A percentile compares a stretch with the other conserved stretches of the same genome.
These are phyloP conservation scores for Antitrichia curtipendula DNA, from an alignment of 225 moss, liverwort and hornwort species.

Conservation along the genomic window DNA sequence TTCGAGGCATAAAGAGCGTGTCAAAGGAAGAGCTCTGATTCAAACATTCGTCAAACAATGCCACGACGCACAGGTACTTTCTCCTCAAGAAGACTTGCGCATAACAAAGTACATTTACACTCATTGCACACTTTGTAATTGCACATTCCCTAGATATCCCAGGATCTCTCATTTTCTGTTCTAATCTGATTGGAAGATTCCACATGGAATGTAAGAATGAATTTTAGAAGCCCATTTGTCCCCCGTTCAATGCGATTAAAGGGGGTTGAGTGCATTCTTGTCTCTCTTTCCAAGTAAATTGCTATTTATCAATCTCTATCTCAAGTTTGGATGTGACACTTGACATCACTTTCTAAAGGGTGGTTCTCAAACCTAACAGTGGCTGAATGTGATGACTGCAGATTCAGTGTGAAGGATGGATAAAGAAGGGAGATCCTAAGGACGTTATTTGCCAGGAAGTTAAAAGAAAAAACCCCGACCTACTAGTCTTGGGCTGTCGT, in stretches of 20 bases:
- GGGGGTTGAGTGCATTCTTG: neutral
- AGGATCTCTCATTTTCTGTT: neutral
- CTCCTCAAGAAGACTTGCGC: neutral
- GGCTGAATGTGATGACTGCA: slow-evolving; percentile 10
- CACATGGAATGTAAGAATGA: neutral
- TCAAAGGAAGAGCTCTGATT: slow-evolving; percentile 31
- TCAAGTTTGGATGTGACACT: neutral
- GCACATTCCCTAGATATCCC: neutral
- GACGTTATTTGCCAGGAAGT: slow-evolving; percentile 57
- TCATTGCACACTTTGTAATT: neutral
- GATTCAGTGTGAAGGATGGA: slow-evolving; percentile 70
- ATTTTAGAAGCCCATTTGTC: neutral
- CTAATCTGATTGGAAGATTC: neutral
- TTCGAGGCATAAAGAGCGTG: slow-evolving; percentile 10
- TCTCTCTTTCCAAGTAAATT: neutral
- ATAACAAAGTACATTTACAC: neutral
- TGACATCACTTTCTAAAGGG: neutral
- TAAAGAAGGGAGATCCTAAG: slow-evolving; percentile 67
- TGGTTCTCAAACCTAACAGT: neutral
- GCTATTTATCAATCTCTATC: neutral
- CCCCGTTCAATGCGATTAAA: neutral
- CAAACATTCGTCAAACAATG: slow-evolving; percentile 47
- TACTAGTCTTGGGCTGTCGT: slow-evolving; percentile 71
- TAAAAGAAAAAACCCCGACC: slow-evolving; percentile 32
- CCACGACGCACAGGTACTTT: slow-evolving; percentile 44